Evolutionary conservation across 2,329 filamentous ascomycete genomes (phyloP).

Genomic region (Cladobotryum protrusum): DNA sequence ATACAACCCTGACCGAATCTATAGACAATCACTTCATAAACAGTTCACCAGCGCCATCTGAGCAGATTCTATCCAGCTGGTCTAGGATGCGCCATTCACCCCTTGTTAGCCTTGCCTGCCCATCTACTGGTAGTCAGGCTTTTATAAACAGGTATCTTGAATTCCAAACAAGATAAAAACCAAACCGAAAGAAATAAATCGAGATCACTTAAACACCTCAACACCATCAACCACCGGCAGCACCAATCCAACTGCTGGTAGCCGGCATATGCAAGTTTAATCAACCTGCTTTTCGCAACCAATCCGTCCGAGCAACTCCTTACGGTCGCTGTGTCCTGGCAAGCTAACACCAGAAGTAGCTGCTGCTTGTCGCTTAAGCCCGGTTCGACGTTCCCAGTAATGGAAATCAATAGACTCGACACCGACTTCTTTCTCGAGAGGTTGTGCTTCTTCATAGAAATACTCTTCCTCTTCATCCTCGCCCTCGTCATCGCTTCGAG

Average conservation of each 20-base stretch:
- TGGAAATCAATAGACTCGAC: slow-evolving; percentile 65
- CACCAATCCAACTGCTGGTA: too few species aligned
- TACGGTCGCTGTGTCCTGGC: slow-evolving; percentile 66
- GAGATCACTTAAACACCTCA: slow-evolving; percentile 2
- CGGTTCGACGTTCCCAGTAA: slow-evolving; percentile 53
- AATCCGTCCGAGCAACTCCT: slow-evolving; percentile 75
- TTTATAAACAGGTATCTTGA: too few species aligned
- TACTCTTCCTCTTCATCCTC: slow-evolving; percentile 61
- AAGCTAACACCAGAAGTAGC: slow-evolving; percentile 58
- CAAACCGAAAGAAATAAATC: too few species aligned
- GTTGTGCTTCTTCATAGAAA: slow-evolving; percentile 47
- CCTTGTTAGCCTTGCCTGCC: background rate
- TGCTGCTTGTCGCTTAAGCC: slow-evolving; percentile 46
- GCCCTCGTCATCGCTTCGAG: slow-evolving; percentile 78
- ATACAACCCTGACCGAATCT: too few species aligned
- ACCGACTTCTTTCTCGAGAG: slow-evolving; percentile 68
- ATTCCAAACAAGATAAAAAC: too few species aligned
- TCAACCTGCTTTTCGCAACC: slow-evolving; percentile 73
- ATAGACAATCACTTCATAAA: too few species aligned
- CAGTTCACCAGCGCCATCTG: too few species aligned
- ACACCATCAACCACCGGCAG: slow-evolving; percentile 8
- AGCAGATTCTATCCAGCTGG: too few species aligned
- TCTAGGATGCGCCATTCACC: too few species aligned
- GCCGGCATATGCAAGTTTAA: slow-evolving; percentile 14
- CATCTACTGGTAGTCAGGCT: too few species aligned